These are phyloP conservation scores for Fagopyrum esculentum DNA, from an alignment of 148 eudicot genomes.

Conservation along the genomic window DNA sequence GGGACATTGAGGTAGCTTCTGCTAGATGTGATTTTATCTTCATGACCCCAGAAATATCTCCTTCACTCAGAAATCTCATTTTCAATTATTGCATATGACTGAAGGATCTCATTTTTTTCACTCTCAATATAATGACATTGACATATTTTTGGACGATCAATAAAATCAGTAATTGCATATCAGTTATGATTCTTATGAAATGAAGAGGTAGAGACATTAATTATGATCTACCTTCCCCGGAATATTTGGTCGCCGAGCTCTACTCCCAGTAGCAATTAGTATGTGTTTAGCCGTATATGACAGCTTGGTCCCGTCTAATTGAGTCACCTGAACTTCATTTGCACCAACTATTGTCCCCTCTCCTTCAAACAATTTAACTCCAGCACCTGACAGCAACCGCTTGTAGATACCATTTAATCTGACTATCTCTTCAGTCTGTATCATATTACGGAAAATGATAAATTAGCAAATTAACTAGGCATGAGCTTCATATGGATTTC, in stretches of 20 bases:
- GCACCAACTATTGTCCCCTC: slow-evolving; percentile 88
- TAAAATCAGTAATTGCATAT: background rate
- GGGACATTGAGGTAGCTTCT: no score
- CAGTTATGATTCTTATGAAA: background rate
- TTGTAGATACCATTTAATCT: slow-evolving; percentile 83
- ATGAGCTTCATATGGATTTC: background rate
- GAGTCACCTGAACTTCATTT: slow-evolving; percentile 85
- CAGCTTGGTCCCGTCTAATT: slow-evolving; percentile 85
- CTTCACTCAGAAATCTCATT: background rate
- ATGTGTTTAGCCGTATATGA: slow-evolving; percentile 85
- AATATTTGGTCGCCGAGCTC: slow-evolving; percentile 72
- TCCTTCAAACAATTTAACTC: slow-evolving; percentile 92
- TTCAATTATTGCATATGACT: background rate
- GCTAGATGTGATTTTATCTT: background rate
- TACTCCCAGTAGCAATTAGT: slow-evolving; percentile 88
- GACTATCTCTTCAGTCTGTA: slow-evolving; percentile 81
- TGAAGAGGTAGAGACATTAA: background rate
- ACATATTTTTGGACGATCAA: background rate
- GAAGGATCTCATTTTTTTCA: background rate
- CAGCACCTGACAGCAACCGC: slow-evolving; percentile 75
- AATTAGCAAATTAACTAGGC: background rate
- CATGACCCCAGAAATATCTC: background rate
- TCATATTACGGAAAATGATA: background rate
- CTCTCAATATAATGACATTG: background rate
- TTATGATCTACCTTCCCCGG: slow-evolving; percentile 57